Conservation (phyloP, 2,329 filamentous ascomycete genomes). For the Pseudogymnoascus sp. region DNA sequence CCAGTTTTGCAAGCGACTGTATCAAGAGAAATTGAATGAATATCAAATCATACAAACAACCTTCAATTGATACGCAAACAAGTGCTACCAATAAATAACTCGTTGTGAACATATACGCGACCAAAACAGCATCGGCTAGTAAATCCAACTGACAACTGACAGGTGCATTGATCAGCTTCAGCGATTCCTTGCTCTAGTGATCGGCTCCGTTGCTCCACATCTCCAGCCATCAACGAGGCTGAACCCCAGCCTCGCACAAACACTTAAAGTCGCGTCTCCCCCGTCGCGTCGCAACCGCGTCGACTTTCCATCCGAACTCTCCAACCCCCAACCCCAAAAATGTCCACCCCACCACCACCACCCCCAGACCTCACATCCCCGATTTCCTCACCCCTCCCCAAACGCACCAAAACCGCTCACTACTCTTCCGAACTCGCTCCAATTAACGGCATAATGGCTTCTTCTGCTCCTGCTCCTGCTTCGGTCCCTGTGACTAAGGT, state of each 20-base stretch:
- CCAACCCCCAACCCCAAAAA: not conserved
- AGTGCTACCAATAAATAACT: not conserved
- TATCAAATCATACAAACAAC: not conserved
- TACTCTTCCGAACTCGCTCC: not conserved
- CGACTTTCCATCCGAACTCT: not conserved
- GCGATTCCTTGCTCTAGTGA: not conserved
- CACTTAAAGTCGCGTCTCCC: conserved; percentile 3
- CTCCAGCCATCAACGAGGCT: not conserved
- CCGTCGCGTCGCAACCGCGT: not conserved
- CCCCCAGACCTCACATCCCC: conserved; percentile 15
- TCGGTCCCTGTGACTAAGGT: not conserved
- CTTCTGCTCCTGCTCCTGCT: not conserved
- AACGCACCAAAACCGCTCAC: conserved; percentile 14
- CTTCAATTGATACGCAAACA: not conserved
- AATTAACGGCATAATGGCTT: not conserved
- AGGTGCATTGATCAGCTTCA: not conserved
- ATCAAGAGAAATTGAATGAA: conserved; percentile 1
- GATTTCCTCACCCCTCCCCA: conserved; percentile 23
- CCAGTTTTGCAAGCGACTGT: too few species aligned
- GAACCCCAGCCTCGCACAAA: not conserved
- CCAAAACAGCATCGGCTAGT: not conserved
- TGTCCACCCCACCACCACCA: conserved; percentile 6
- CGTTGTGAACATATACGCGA: not conserved
- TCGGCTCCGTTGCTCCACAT: not conserved
- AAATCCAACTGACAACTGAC: not conserved